Base-by-base conservation (phyloP, 352 stramenopile genomes). In the Phytopythium montanum region DNA sequence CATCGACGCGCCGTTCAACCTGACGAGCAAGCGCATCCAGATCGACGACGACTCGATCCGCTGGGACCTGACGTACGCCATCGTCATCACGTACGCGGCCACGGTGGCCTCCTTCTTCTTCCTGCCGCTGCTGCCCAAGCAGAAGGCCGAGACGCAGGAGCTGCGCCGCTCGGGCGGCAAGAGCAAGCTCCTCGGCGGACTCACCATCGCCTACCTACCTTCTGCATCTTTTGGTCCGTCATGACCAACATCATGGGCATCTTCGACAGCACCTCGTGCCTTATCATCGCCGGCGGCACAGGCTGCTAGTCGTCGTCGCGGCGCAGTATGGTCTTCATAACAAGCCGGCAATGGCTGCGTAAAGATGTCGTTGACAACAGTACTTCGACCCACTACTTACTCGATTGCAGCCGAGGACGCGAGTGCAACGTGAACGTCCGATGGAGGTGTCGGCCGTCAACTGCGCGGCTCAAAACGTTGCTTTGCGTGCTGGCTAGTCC, bases 201-300 rank as follows among this genome's bases (percentile, higher is more conserved):
- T 80, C 56, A 82, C 74, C 13, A 50, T 79, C 39, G 41, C 50
- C 5, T 85, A 82, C 54, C 36, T 82, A 18, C 23, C 64, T 73
- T 85, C 31, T 60, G 75, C n/a, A 57, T 89, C 10, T 26, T 70
- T 42, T 85, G 75, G 65, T 81, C 77, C 5, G 65, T 89, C 53
- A 69, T 71, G 58, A 81, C 69, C 36, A 89, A 86, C 60, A 52
- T 89, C 50, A 68, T 89, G 68, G 69, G 68, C 33, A 85, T 86
- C 50, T 87, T 78, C 59, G 66, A 71, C 31, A 69, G 65, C 31
- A 90, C 79, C 3, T 29, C 67, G 33, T 89, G 79, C 52, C 68
- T 82, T 18, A 60, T 55, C 23, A 85, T 89, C 23, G 76, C 66
- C 26, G 79, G 79, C 45, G 79, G 79, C 42, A 52, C 72, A 2